Evolutionary conservation across 1,284 basidiomycete genomes (phyloP), one percentile per base, ranked within the genome.

Genomic region (Sporisorium reilianum): DNA sequence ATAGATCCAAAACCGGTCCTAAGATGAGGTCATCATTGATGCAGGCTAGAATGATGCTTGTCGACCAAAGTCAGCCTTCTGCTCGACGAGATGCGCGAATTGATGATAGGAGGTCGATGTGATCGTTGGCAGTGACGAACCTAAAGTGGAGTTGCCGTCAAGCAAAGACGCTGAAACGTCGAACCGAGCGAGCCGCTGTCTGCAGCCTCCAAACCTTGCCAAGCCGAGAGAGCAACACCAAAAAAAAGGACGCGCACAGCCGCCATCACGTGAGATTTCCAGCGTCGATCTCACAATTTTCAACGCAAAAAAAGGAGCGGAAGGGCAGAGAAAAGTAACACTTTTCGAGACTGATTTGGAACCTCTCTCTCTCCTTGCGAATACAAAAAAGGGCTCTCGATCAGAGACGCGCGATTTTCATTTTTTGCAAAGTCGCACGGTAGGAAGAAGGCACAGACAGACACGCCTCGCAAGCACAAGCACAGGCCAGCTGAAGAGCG

Each of bases 381-480:
- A 44, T 55, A 49, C 56, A 54, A 55, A 59, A n/a, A n/a, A 9
- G n/a, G 25, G 9, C 28, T 36, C 14, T 12, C 41, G 64, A 60
- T 60, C 57, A 51, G 46, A 55, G 32, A 26, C 49, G 46, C 34
- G 32, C 23, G n/a, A 6, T 2, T 16, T 20, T 45, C 30, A 8
- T 16, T n/a, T 26, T n/a, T 8, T 42, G 18, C 16, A 4, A n/a
- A 56, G 32, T 23, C 57, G 64, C 58, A 61, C 53, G 58, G 54
- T 40, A 66, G 45, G 54, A 56, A 57, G 57, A 22, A 49, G n/a
- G 25, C 18, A 20, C 14, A 49, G 28, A 45, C 4, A 23, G 25
- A 44, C 42, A 50, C 20, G 53, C 60, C n/a, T n/a, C n/a, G n/a
- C n/a, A n/a, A n/a, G n/a, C n/a, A n/a, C 66, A 69, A 70, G 67